Conservation (phyloP, 352 stramenopile genomes). For the Pythium plurisporium region DNA sequence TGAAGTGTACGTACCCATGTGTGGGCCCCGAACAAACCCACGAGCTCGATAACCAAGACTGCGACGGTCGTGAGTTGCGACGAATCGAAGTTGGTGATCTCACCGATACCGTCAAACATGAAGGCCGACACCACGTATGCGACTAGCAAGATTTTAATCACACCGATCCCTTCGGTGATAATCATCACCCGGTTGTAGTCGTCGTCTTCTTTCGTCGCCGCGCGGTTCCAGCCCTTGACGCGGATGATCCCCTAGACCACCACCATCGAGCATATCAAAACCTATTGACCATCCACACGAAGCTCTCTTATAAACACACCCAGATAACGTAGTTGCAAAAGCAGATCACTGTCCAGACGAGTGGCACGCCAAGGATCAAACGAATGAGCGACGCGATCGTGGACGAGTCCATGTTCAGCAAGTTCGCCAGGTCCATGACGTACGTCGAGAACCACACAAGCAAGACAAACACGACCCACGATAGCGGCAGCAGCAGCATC, state of each 20-base stretch:
- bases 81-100: slow-evolving; percentile 78
- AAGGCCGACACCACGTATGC: slow-evolving; percentile 77
- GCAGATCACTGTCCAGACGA: slow-evolving; percentile 78
- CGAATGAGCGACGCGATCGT: slow-evolving; percentile 51
- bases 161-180: slow-evolving; percentile 78
- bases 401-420: slow-evolving; percentile 38
- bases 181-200: slow-evolving; percentile 86
- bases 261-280: no score
- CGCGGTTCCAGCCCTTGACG: slow-evolving; percentile 73
- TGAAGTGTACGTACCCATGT: slow-evolving; percentile 71
- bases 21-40: slow-evolving; percentile 74
- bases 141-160: slow-evolving; percentile 84
- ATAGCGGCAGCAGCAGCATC: slow-evolving; percentile 63
- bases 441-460: slow-evolving; percentile 62
- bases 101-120: slow-evolving; percentile 77
- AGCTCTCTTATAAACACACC: no score
- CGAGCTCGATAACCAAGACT: slow-evolving; percentile 74
- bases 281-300: no score
- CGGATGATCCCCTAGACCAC: slow-evolving; percentile 77
- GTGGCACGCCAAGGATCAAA: slow-evolving; percentile 60
- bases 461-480: slow-evolving; percentile 80
- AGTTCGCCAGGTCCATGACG: slow-evolving; percentile 51
- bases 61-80: slow-evolving; percentile 73
- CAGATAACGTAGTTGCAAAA: slow-evolving; percentile 82
- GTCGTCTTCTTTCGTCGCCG: slow-evolving; percentile 67